Base-by-base conservation (phyloP, 1,139 yeast species). In the Candida labiduridarum region DNA sequence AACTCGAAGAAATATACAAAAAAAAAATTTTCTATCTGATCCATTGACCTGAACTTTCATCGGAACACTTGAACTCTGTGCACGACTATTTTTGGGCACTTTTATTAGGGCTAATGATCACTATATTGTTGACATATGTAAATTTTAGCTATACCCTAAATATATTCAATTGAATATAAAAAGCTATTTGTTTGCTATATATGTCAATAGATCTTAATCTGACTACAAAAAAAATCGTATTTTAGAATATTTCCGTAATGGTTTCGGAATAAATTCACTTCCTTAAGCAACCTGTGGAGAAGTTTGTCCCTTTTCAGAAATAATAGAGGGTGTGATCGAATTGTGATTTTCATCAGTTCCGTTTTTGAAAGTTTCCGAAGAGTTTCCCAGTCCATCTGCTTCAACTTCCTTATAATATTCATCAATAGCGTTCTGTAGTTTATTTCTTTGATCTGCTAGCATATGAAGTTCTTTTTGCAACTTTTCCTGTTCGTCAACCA, bases 401-500 rank as follows among this genome's bases (percentile, higher is more conserved):
- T 31, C 42, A 27, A n/a, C 8, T 4, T 3, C 38, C 11, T 19
- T 12, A 16, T 45, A 15, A 39, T 11, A 41, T 5, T 22, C n/a
- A 27, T 48, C 48, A 41, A 52, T 25, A 16, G 34, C 10, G n/a
- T 18, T 18, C 35, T 33, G 41, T 15, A 49, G 31, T n/a, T 33
- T 18, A 15, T 45, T 47, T 34, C 43, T 42, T 27, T 42, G 41
- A 14, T 19, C 34, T 11, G 41, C 35, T 16, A 51, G 44, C 12
- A 12, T 30, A 22, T 41, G 48, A 22, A 50, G 38, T 29, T 52
- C 52, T 14, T 33, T 42, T 41, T 47, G 43, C 18, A 49, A 27
- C 25, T 39, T 31, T 29, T 73, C 72, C 63, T 87, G 94, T 57
- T 80, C 80, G 16, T 70, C 72, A 44, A 80, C 72, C 50, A 89